Percentiles rank a stretch among this genome's conserved stretches.
These are phyloP conservation scores for Aspergillus ibericus DNA, from an alignment of 2,329 filamentous ascomycete species.

Conservation along the genomic window DNA sequence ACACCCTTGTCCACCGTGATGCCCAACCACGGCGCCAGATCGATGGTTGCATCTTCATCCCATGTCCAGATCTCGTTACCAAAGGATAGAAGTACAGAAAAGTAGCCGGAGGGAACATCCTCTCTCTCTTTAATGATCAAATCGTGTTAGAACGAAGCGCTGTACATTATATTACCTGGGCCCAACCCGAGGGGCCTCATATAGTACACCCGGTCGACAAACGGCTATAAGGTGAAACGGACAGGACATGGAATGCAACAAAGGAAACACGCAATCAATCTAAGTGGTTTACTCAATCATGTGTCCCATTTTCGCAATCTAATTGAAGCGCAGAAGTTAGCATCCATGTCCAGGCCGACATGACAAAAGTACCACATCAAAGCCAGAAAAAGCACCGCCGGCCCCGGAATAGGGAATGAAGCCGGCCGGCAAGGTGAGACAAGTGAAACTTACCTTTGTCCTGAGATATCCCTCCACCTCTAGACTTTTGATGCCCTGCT, in stretches of 20 bases:
- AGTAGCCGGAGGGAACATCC: background rate
- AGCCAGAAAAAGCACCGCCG: background rate
- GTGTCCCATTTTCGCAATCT: constrained; percentile 89
- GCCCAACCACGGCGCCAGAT: background rate
- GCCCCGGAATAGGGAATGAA: background rate
- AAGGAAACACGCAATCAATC: constrained; percentile 15
- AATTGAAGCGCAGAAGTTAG: constrained; percentile 9
- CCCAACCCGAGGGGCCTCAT: background rate
- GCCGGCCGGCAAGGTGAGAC: background rate
- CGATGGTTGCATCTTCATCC: background rate
- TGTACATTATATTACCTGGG: background rate
- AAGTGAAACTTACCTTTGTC: constrained; percentile 71
- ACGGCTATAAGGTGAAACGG: constrained; percentile 1
- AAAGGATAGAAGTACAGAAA: background rate
- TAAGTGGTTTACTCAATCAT: constrained; percentile 52
- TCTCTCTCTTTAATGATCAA: background rate
- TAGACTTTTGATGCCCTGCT: constrained; percentile 76
- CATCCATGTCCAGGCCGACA: background rate
- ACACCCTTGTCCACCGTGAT: background rate
- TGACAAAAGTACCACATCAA: background rate
- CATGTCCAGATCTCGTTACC: background rate
- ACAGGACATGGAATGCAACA: constrained; percentile 1
- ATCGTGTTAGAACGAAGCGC: background rate
- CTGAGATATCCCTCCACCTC: constrained; percentile 93
- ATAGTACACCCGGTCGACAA: background rate